Evolutionary conservation across 2,329 filamentous ascomycete species (phyloP).

Genomic region (Triangularia setosa): DNA sequence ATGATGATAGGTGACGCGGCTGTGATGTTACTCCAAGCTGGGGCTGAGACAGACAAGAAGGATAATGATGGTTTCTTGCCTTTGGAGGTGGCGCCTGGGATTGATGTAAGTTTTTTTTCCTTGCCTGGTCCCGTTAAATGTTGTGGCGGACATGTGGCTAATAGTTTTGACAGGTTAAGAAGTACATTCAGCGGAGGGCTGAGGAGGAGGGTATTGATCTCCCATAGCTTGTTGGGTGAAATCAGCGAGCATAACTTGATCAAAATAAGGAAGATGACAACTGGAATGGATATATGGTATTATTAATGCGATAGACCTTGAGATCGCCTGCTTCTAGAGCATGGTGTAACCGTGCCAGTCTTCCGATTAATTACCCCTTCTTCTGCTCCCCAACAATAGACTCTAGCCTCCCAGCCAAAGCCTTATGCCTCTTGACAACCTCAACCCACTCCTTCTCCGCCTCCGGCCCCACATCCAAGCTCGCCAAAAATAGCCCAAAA

Average conservation of each 20-base stretch:
- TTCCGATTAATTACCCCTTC: slow-evolving; percentile 20
- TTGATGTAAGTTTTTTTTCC: slow-evolving; percentile 61
- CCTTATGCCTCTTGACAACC: slow-evolving; percentile 80
- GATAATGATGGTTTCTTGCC: slow-evolving; percentile 68
- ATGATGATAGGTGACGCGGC: slow-evolving; percentile 67
- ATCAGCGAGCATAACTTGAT: neutral
- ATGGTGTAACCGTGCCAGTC: neutral
- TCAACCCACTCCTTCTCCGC: slow-evolving; percentile 75
- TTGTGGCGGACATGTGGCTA: neutral
- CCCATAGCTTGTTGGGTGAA: slow-evolving; percentile 21
- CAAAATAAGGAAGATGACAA: neutral
- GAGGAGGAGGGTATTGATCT: slow-evolving; percentile 77
- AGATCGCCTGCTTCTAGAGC: neutral
- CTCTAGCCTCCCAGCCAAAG: slow-evolving; percentile 76
- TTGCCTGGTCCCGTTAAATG: too few relatives aligned
- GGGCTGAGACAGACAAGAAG: slow-evolving; percentile 76
- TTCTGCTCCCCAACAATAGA: slow-evolving; percentile 57
- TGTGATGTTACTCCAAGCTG: slow-evolving; percentile 74
- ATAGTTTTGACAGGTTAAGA: slow-evolving; percentile 58
- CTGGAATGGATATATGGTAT: neutral
- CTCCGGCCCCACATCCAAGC: slow-evolving; percentile 42
- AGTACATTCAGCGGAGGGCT: slow-evolving; percentile 72
- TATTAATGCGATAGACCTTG: neutral
- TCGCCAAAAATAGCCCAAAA: slow-evolving; percentile 83
- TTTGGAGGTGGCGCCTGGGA: slow-evolving; percentile 80